Percentiles rank a stretch among this genome's conserved stretches.
Evolutionary conservation across 1,139 yeast genomes (phyloP).

Genomic region (Pichia sp.): DNA sequence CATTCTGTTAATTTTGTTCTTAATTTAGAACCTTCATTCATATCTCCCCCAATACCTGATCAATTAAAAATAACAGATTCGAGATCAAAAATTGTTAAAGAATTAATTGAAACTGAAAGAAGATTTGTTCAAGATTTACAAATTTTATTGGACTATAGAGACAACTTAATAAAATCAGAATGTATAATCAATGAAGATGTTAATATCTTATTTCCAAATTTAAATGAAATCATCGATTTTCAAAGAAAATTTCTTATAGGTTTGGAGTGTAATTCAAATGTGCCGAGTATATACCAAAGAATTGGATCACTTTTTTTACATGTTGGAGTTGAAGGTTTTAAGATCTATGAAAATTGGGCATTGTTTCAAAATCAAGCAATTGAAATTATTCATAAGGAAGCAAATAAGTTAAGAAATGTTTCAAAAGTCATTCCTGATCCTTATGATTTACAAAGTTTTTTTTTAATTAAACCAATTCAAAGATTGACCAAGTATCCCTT

Average conservation of each 20-base stretch:
- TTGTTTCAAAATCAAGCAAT: conserved; percentile 81
- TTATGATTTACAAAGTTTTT: conserved; percentile 83
- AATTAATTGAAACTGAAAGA: conserved; percentile 82
- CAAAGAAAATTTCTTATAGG: conserved; percentile 88
- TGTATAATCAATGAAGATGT: conserved; percentile 73
- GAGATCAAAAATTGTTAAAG: conserved; percentile 74
- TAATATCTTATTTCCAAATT: conserved; percentile 79
- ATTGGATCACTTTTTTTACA: conserved; percentile 83
- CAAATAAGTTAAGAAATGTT: conserved; percentile 48
- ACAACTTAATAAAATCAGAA: conserved; percentile 59
- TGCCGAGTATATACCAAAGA: conserved; percentile 71
- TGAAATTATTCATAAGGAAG: conserved; percentile 67
- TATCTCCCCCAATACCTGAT: conserved; percentile 22
- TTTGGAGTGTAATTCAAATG: conserved; percentile 76
- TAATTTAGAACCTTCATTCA: conserved; percentile 41
- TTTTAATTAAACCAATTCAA: conserved; percentile 89
- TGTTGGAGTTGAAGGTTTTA: conserved; percentile 72
- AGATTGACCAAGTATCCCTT: conserved; percentile 91
- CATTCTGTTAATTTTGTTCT: conserved; percentile 62
- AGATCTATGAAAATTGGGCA: conserved; percentile 87
- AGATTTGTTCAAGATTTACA: conserved; percentile 90
- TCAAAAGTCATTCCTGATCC: conserved; percentile 71
- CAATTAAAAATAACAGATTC: conserved; percentile 39
- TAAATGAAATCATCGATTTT: conserved; percentile 78
- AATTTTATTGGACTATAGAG: conserved; percentile 58